These are phyloP conservation scores for Acanthamoeba lugdunensis DNA, from an alignment of 208 protist species.

Conservation along the genomic window DNA sequence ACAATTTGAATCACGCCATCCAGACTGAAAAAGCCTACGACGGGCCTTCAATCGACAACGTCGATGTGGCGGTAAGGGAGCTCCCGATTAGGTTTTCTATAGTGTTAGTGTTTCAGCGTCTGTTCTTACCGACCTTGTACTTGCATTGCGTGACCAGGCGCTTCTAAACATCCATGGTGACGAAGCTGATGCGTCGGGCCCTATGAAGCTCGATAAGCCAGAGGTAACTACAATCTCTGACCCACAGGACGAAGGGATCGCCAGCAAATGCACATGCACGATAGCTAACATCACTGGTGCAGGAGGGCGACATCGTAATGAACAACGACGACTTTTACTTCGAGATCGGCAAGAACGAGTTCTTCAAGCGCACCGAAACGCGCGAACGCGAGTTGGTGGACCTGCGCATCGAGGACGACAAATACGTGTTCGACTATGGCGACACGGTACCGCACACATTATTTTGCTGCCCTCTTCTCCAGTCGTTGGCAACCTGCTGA, in stretches of 20 bases:
- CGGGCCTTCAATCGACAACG: conserved; percentile 8
- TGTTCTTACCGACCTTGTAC: not conserved
- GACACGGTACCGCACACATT: not conserved
- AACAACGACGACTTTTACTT: conserved; percentile 28
- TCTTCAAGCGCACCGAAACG: not conserved
- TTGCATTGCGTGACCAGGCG: not conserved
- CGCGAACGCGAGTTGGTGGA: not conserved
- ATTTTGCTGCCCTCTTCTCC: not conserved
- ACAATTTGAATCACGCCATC: not conserved
- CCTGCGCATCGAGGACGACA: conserved; percentile 23
- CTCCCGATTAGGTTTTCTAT: not conserved
- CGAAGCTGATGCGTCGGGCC: not conserved
- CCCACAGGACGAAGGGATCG: no score
- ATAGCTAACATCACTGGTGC: not conserved
- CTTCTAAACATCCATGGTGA: conserved; percentile 13
- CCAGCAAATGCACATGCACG: no score
- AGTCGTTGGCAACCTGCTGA: not conserved
- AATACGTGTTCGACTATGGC: conserved; percentile 34
- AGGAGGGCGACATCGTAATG: not conserved
- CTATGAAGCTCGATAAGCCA: not conserved
- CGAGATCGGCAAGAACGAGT: not conserved
- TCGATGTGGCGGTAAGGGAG: not conserved
- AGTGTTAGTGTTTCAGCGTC: no score
- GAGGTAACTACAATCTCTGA: not conserved
- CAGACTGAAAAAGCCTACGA: not conserved